These are phyloP conservation scores for Rhodotorula sp. DNA, from an alignment of 1,284 basidiomycete species.

Conservation along the genomic window DNA sequence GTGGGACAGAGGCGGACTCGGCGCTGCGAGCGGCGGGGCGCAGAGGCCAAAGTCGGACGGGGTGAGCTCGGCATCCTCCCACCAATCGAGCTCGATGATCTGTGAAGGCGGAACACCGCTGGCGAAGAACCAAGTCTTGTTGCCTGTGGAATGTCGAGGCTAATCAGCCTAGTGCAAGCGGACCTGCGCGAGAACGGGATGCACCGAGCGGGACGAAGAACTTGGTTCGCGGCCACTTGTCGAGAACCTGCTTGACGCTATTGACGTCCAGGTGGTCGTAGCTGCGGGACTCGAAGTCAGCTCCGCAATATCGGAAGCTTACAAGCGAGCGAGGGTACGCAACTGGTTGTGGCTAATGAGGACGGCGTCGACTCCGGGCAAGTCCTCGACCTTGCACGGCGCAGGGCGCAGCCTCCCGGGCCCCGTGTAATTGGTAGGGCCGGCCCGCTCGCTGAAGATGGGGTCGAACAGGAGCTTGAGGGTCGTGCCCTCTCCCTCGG, in stretches of 20 bases:
- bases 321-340: slow-evolving; percentile 2
- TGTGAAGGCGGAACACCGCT: slow-evolving; percentile 37
- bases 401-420: slow-evolving; percentile 37
- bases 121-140: slow-evolving; percentile 41
- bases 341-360: slow-evolving; percentile 48
- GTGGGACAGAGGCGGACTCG: not conserved
- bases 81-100: slow-evolving; percentile 47
- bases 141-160: slow-evolving; percentile 18
- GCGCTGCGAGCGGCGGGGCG: not conserved
- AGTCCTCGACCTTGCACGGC: slow-evolving; percentile 43
- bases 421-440: slow-evolving; percentile 44
- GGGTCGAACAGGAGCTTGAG: slow-evolving; percentile 46
- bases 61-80: slow-evolving; percentile 44
- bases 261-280: slow-evolving; percentile 47
- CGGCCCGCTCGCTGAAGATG: slow-evolving; percentile 45
- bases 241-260: slow-evolving; percentile 36
- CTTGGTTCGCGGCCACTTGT: slow-evolving; percentile 35
- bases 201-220: slow-evolving; percentile 47
- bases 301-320: rapidly evolving
- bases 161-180: not conserved
- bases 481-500: slow-evolving; percentile 5
- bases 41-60: slow-evolving; percentile 52
- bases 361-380: slow-evolving; percentile 44
- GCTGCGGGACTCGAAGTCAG: slow-evolving; percentile 21
- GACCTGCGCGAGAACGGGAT: too few species aligned